Percentiles rank a stretch among this genome's conserved stretches.
Conservation (phyloP, 1,284 basidiomycete species). For the Pisolithus thermaeus region DNA sequence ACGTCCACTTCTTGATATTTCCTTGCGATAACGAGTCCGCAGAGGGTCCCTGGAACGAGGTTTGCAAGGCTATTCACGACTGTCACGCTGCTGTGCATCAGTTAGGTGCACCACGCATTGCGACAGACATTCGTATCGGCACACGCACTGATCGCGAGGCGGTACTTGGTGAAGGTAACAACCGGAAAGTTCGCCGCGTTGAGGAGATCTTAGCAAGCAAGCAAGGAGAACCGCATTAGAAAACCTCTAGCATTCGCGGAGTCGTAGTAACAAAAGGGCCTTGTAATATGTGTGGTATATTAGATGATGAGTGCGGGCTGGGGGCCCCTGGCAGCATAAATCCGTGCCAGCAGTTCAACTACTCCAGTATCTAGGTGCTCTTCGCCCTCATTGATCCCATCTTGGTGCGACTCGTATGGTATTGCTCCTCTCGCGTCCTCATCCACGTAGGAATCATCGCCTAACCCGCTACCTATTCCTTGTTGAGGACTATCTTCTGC, state of each 20-base stretch:
- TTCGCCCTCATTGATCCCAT: conserved; percentile 53
- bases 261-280: not conserved
- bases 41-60: conserved; percentile 84
- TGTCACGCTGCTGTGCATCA: conserved; percentile 87
- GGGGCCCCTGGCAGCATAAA: conserved; percentile 59
- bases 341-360: conserved; percentile 69
- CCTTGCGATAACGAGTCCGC: conserved; percentile 6
- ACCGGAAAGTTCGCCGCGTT: conserved; percentile 72
- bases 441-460: conserved; percentile 67
- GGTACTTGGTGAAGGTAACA: conserved; percentile 64
- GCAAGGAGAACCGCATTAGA: conserved; percentile 19
- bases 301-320: conserved; percentile 47
- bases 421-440: conserved; percentile 40
- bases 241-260: not conserved
- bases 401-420: conserved; percentile 34
- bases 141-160: conserved; percentile 75
- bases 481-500: conserved; percentile 50
- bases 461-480: conserved; percentile 54
- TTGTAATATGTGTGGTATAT: not conserved
- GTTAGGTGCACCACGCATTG: conserved; percentile 64
- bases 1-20: not conserved
- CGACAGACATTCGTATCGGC: conserved; percentile 90
- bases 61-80: conserved; percentile 75
- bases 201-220: conserved; percentile 58
- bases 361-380: conserved; percentile 63